phyloP scores from a whole-genome alignment of 345 rosid genomes.

The Ceriops tagal region DNA sequence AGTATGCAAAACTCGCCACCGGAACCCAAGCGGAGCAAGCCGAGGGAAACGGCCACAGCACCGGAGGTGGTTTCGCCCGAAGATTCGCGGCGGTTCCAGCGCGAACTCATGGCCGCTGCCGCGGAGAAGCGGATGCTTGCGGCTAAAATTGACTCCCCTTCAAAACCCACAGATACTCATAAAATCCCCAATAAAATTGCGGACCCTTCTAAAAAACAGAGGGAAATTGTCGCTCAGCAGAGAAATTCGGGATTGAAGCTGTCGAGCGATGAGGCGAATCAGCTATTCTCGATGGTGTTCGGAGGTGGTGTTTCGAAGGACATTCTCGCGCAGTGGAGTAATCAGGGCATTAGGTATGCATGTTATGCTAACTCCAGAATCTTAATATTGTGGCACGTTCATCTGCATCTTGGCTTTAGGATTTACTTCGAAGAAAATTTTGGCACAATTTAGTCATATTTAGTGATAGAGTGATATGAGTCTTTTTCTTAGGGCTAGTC shows the following conservation, averaged over 20 bases:
- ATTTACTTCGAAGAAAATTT: not conserved
- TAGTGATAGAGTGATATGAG: not conserved
- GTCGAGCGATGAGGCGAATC: conserved; percentile 47
- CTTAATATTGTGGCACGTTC: not conserved
- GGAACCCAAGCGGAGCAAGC: conserved; percentile 96
- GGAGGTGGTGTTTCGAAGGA: conserved; percentile 65
- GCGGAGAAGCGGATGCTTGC: conserved; percentile 83
- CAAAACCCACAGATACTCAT: conserved; percentile 10
- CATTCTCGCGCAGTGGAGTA: conserved; percentile 88
- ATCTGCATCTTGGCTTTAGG: not conserved
- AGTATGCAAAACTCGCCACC: conserved; percentile 88
- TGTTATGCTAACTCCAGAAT: not conserved
- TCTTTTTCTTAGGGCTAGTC: not conserved
- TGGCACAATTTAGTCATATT: not conserved
- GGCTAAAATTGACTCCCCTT: conserved; percentile 30
- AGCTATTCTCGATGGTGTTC: conserved; percentile 73
- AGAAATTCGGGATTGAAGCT: conserved; percentile 31
- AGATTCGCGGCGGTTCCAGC: conserved; percentile 60
- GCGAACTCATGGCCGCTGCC: conserved; percentile 97
- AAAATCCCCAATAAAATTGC: conserved; percentile 13
- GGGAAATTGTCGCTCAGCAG: conserved; percentile 24
- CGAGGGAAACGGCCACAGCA: conserved; percentile 48
- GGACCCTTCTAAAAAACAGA: conserved; percentile 26
- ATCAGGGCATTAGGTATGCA: conserved; percentile 89
- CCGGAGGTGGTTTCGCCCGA: conserved; percentile 45